Evolutionary conservation across 1,139 yeast genomes (phyloP), one percentile per base, ranked within the genome.

Genomic region (Pneumocystis jirovecii): DNA sequence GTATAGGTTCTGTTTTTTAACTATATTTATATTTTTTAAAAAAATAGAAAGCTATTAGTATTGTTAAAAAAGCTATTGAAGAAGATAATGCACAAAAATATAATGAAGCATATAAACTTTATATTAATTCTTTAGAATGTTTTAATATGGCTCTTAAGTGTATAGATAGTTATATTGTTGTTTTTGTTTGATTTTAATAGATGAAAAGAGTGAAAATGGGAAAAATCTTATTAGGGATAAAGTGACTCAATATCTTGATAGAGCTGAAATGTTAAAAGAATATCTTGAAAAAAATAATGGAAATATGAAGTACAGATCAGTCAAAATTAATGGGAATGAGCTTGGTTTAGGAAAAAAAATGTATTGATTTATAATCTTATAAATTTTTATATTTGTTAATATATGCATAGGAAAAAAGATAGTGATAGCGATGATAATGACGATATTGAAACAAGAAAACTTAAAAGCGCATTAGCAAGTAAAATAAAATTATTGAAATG

Each of bases 191-290:
- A 45, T 21, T 17, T 19, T 15, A 64, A 15, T 64, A 75, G 77
- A 95, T 74, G 99, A 95, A 76, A 93, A 91, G 77, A 95, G 90
- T 75, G 86, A 87, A 59, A 85, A 86, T 72, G 86, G 95, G 57
- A 93, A 91, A 75, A 96, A 90, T 70, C 81, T 93, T 69, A 89
- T 95, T 70, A 83, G 93, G 72, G 83, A 90, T 25, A 91, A 91
- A 74, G 87, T 91, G 73, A 87, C 93, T 8, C 98, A 95, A 74
- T 95, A 95, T 75, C 78, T 95, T 73, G 82, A 91, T 5, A 79
- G 99, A 68, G 98, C 98, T 0, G 98, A 95, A 76, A 96, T 90
- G 75, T 79, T 95, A 71, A 93, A 95, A 74, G 93, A 87, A 64
- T 96, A 90, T 74, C 79, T 93, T 66, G 96, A 88, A 68, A 85